Base-by-base conservation (phyloP, 2,329 filamentous ascomycete genomes). In the Dryadomyces sulphureus region DNA sequence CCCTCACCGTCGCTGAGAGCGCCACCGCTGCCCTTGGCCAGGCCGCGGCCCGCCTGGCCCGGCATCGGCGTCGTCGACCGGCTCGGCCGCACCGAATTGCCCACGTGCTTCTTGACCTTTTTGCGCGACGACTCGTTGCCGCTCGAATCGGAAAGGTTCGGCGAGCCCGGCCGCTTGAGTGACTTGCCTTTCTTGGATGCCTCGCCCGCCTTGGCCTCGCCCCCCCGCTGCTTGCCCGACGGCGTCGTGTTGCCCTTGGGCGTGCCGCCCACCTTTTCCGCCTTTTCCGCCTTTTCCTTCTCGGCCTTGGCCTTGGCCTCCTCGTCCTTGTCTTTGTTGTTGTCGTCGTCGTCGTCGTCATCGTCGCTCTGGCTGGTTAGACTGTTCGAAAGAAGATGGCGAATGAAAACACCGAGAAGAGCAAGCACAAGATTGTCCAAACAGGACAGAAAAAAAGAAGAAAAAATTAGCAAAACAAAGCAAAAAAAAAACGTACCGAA, bases 121-220 rank as follows among this genome's bases (percentile, higher is more conserved):
- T 92, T 88, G 53, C 83, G 81, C 21, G 80, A 77, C 1, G 85
- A 90, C 60, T 96, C 90, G 54, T 89, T 93, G 45, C 87, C 90
- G 59, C 87, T 94, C 9, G 87, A 87, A 59, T 96, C 90, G 2
- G 88, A 95, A 27, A 84, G 72, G 52, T 89, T 83, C 3, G 89
- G 87, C 16, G 88, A 94, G 17, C 88, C 87, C 27, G 85, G 75
- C 25, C 90, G 80, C 66, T 95, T 95, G 45, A 90, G 73, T 27
- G 70, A 72, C 57, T 77, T 79, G 55, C 63, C 62, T 58, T 76
- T 77, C 60, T 75, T 77, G 6, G 64, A 57, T 11, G 68, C 61
- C 27, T 73, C 65, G 5, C 61, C 59, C 11, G 62, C 56, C 46
- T 65, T 65, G 16, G 68, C 55, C 46, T 65, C 65, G 12, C 67